phyloP scores from a whole-genome alignment of 331 rosid genomes.

The Dryas integrifolia region DNA sequence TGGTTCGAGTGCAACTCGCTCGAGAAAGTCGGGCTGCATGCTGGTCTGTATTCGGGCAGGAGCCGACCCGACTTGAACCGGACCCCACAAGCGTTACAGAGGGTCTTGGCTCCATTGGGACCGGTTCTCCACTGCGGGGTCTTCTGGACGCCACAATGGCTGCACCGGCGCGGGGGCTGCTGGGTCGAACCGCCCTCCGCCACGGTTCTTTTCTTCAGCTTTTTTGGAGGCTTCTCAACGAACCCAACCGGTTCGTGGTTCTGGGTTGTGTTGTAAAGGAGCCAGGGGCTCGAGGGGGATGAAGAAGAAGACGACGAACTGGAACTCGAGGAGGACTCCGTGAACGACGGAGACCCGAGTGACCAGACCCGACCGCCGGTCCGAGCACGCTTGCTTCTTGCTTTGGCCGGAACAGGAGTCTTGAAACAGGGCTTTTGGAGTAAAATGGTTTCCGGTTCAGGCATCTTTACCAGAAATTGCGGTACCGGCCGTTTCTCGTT shows the following conservation, averaged over 20 bases:
- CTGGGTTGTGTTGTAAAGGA: constrained; percentile 31
- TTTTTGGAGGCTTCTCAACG: constrained; percentile 32
- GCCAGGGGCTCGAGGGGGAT: constrained; percentile 42
- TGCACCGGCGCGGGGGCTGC: constrained; percentile 69
- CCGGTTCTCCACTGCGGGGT: constrained; percentile 99
- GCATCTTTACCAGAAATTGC: too few species aligned
- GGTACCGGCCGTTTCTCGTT: background rate
- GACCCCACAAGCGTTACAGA: constrained; percentile 90
- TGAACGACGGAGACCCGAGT: constrained; percentile 47
- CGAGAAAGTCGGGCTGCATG: constrained; percentile 91
- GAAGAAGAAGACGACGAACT: constrained; percentile 54
- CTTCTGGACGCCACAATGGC: constrained; percentile 93
- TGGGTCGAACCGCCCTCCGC: constrained; percentile 20
- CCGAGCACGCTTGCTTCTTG: constrained; percentile 71
- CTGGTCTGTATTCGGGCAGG: constrained; percentile 92
- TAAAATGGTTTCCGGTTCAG: constrained; percentile 22
- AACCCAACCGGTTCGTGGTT: constrained; percentile 18
- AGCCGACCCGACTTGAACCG: constrained; percentile 90
- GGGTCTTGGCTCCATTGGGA: constrained; percentile 78
- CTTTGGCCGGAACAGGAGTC: constrained; percentile 69
- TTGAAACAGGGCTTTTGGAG: constrained; percentile 40
- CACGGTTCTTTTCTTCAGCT: constrained; percentile 33
- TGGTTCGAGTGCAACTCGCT: constrained; percentile 81
- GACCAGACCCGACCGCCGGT: constrained; percentile 81
- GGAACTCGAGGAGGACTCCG: constrained; percentile 65